Evolutionary conservation across 2,329 filamentous ascomycete species (phyloP), one percentile per base, ranked within the genome.

Genomic region (Calonectria pteridis): DNA sequence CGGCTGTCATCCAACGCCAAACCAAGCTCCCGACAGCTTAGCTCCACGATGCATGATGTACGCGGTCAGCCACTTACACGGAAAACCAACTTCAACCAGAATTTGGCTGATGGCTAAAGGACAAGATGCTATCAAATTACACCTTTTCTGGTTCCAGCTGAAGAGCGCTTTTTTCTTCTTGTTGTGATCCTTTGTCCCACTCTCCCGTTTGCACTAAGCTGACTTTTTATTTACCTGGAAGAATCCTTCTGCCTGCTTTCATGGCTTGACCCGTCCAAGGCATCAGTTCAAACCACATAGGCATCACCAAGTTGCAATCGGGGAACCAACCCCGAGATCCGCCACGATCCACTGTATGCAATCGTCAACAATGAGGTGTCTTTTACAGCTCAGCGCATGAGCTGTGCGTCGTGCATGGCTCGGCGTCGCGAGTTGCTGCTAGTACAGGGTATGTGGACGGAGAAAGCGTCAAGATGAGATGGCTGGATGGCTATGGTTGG

Each of bases 401-500:
- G 55, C 55, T 62, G n/a, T 20, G n/a, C 33, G 14, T 28, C 6
- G 35, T 40, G 55, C 55, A 62, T 40, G 4, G 35, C 35, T n/a
- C n/a, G 43, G 43, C 26, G 55, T 37, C 35, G 55, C 35, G 23
- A 59, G 13, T 28, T 40, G 55, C 55, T 62, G n/a, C 33, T 26
- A 18, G 55, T 35, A 26, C 33, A 59, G 55, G 55, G 55, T 37
- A 59, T 23, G 10, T 18, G 35, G 33, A 26, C 16, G 43, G 13
- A 37, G 49, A 46, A 49, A 37, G 40, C 35, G 31, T 49, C 16
- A 26, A 29, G 20, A 49, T 49, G 26, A 63, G 26, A 64, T 64
- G 59, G 37, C 18, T 75, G 58, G 74, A 64, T 71, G 71, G 29
- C 7, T 18, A 13, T 33, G 64, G 29, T 53, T 53, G 64, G 64